A percentile compares a stretch with the other conserved stretches of the same genome.
Conservation (phyloP, 768 basidiomycete species). For the Collybia sp. region DNA sequence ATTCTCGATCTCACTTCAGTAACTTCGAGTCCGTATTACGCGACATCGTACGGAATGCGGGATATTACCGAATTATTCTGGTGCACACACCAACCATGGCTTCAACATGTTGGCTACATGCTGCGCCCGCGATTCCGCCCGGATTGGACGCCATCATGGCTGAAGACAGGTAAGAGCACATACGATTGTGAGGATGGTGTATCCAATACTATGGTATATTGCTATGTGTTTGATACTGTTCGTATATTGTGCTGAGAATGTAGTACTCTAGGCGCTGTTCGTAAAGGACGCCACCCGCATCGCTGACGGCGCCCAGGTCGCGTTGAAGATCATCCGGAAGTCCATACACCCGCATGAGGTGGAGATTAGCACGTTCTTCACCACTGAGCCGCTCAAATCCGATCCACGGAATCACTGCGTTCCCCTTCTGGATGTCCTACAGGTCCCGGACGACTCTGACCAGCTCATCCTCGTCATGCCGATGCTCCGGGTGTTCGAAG, state of each 20-base stretch:
- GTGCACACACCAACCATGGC: conserved; percentile 19
- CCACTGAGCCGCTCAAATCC: conserved; percentile 4
- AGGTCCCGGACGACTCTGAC: conserved; percentile 12
- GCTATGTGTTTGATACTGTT: not conserved
- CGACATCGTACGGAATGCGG: not conserved
- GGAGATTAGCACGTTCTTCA: conserved; percentile 21
- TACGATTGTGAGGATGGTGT: conserved; percentile 2
- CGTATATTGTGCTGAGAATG: not conserved
- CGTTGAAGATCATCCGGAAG: conserved; percentile 20
- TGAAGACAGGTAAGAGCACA: not conserved
- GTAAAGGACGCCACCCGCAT: conserved; percentile 26
- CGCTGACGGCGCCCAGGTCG: conserved; percentile 22
- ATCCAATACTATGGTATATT: not conserved
- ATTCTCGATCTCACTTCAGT: too few relatives aligned
- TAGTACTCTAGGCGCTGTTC: too few relatives aligned
- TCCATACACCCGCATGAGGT: conserved; percentile 20
- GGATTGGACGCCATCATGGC: conserved; percentile 15
- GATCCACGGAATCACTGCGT: conserved; percentile 30
- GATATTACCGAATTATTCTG: conserved; percentile 10
- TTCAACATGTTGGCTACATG: conserved; percentile 21
- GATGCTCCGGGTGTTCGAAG: conserved; percentile 12
- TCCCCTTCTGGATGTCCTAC: conserved; percentile 19
- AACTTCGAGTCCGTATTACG: too few relatives aligned
- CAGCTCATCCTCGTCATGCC: conserved; percentile 24
- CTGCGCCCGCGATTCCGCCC: conserved; percentile 25